phyloP scores from a whole-genome alignment of 1,139 yeast species.

The Scheffersomyces titani region DNA sequence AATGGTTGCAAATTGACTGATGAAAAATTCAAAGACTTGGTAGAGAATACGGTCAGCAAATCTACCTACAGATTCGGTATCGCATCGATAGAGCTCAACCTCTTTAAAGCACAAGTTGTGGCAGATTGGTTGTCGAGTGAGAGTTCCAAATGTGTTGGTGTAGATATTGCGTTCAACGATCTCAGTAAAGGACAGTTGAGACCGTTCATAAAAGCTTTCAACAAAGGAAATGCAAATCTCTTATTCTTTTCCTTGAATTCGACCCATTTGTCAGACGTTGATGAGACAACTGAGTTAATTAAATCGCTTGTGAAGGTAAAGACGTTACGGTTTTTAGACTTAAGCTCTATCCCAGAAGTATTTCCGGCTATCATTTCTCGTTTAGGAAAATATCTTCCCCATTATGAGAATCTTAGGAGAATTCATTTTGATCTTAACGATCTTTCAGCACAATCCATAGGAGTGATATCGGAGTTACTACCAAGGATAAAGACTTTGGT shows the following conservation, averaged over 20 bases:
- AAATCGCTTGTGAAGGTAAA: constrained; percentile 53
- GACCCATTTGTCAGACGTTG: constrained; percentile 56
- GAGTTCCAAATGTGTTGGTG: constrained; percentile 65
- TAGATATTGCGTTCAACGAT: constrained; percentile 84
- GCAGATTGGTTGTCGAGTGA: constrained; percentile 63
- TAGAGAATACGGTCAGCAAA: constrained; percentile 53
- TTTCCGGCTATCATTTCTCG: constrained; percentile 72
- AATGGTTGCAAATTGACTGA: constrained; percentile 74
- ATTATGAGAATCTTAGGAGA: constrained; percentile 63
- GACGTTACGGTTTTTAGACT: constrained; percentile 69
- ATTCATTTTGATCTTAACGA: constrained; percentile 78
- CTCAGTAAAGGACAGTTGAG: constrained; percentile 55
- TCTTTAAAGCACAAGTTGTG: constrained; percentile 55
- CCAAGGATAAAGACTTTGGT: constrained; percentile 68
- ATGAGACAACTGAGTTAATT: constrained; percentile 55
- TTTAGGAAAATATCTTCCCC: constrained; percentile 64
- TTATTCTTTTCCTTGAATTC: constrained; percentile 72
- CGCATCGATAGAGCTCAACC: constrained; percentile 67
- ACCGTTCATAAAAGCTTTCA: constrained; percentile 49
- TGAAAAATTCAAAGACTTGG: constrained; percentile 49
- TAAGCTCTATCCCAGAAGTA: constrained; percentile 69
- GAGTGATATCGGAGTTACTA: constrained; percentile 68
- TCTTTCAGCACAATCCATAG: constrained; percentile 60
- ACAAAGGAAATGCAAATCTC: constrained; percentile 37
- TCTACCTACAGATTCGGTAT: constrained; percentile 74